Conservation (phyloP, 192 early-diverging fungal genomes). For the Coemansia sp. region DNA sequence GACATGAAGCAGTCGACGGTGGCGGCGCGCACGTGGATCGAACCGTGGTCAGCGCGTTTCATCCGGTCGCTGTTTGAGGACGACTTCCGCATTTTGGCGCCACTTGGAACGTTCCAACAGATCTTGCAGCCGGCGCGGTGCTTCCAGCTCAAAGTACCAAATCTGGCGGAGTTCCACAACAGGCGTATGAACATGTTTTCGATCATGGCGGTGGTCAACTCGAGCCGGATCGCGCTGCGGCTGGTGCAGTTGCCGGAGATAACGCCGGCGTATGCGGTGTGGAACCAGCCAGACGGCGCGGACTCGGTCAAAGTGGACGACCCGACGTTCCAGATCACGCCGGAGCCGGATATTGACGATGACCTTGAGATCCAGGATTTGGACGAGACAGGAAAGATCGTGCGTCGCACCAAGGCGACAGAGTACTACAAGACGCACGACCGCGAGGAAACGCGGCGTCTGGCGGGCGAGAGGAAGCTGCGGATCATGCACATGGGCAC, state of each 20-base stretch:
- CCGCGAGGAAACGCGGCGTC: slow-evolving; percentile 26
- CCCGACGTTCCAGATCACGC: slow-evolving; percentile 38
- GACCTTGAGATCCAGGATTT: slow-evolving; percentile 31
- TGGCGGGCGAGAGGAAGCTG: slow-evolving; percentile 22
- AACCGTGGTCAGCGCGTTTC: slow-evolving; percentile 51
- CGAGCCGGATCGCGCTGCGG: slow-evolving; percentile 45
- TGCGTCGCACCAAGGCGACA: slow-evolving; percentile 11
- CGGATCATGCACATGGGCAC: slow-evolving; percentile 27
- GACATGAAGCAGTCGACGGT: slow-evolving; percentile 55
- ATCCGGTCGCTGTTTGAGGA: slow-evolving; percentile 50
- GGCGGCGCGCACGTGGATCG: slow-evolving; percentile 49
- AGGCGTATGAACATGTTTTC: slow-evolving; percentile 58
- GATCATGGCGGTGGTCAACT: slow-evolving; percentile 49
- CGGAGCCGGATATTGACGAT: slow-evolving; percentile 31
- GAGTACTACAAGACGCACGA: slow-evolving; percentile 54
- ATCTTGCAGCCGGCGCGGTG: slow-evolving; percentile 54
- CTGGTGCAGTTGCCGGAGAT: slow-evolving; percentile 47
- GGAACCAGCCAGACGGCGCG: slow-evolving; percentile 32
- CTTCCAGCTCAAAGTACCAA: slow-evolving; percentile 57
- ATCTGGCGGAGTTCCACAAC: slow-evolving; percentile 54
- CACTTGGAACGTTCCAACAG: slow-evolving; percentile 55
- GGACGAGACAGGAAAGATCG: slow-evolving; percentile 32
- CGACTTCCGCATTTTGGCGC: slow-evolving; percentile 49
- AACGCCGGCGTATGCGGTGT: slow-evolving; percentile 36
- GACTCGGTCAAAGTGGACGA: slow-evolving; percentile 45